Evolutionary conservation across 2,329 filamentous ascomycete species (phyloP), one percentile per base, ranked within the genome.

Genomic region (Knufia petricola): DNA sequence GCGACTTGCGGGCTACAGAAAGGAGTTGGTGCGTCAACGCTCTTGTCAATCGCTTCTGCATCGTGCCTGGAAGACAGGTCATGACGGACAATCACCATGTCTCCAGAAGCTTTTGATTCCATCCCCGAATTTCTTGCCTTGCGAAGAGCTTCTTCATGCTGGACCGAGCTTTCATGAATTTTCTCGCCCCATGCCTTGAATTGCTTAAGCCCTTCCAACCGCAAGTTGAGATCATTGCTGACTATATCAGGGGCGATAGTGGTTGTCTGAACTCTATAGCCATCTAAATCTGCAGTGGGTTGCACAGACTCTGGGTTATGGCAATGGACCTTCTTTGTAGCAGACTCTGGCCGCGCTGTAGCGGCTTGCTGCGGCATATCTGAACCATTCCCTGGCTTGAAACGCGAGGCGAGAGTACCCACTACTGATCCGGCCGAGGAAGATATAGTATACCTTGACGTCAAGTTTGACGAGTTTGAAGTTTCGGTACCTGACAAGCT

Each of bases 1-100:
- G n/a, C 13, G 17, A 30, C 28, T 44, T 40, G 24, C 13, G 41
- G 41, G 17, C 21, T 44, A n/a, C 19, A 44, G 28, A 44, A 44
- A 9, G 41, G 41, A n/a, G 41, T 44, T 20, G 26, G 41, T 32
- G 41, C 41, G 19, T 17, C 24, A 15, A 44, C 4, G n/a, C 26
- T 32, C 2, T 3, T 20, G 6, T 31, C 41, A 10, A 32, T 21
- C 12, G 19, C 8, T 4, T 31, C 24, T 31, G 13, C 28, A n/a
- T 17, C 41, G 9, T 44, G 41, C 12, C n/a, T 19, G 15, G 32
- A n/a, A 44, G 28, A 9, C 28, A 36, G 6, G 15, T 36, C 32
- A n/a, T 36, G 32, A 36, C 32, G 32, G 15, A n/a, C 13, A n/a
- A n/a, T n/a, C 7, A 36, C 15, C 10, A 36, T 17, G 13, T 36